These are phyloP conservation scores for Apiospora rasikravindrae DNA, from an alignment of 2,329 filamentous ascomycete genomes.

Conservation along the genomic window DNA sequence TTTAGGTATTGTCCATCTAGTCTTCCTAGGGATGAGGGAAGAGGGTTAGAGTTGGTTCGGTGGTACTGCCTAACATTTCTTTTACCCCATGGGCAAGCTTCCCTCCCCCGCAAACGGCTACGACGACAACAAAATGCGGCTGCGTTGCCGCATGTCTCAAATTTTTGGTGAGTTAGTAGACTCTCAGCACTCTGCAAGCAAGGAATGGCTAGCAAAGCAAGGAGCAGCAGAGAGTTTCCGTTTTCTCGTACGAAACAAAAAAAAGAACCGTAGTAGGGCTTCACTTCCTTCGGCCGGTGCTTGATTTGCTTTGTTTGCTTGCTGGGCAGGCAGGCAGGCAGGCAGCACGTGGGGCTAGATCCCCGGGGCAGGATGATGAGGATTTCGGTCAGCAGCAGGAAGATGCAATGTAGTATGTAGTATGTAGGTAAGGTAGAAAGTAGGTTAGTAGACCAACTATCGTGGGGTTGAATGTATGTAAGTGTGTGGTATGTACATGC, in stretches of 20 bases:
- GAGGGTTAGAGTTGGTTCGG: not conserved
- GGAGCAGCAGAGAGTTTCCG: not conserved
- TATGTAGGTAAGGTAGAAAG: no score
- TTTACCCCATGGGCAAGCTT: slow-evolving; percentile 10
- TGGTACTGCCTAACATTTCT: not conserved
- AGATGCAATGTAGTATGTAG: not conserved
- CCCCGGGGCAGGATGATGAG: not conserved
- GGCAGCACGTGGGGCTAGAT: not conserved
- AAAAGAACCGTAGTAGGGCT: not conserved
- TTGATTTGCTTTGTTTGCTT: not conserved
- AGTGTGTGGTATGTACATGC: not conserved
- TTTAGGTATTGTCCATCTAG: not conserved
- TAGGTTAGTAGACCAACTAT: slow-evolving; percentile 7
- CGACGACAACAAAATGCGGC: not conserved
- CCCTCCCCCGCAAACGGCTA: slow-evolving; percentile 14
- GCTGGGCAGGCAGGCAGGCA: no score
- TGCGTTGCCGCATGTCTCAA: slow-evolving; percentile 2
- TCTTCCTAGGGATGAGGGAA: not conserved
- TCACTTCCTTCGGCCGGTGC: not conserved
- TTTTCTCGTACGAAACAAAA: not conserved
- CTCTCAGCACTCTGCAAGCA: slow-evolving; percentile 1
- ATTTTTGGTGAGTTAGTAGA: not conserved
- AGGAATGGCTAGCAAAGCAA: not conserved
- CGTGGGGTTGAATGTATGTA: not conserved
- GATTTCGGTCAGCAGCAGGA: not conserved